phyloP scores from a whole-genome alignment of 2,329 filamentous ascomycete genomes.

The Ophiocordyceps australis region DNA sequence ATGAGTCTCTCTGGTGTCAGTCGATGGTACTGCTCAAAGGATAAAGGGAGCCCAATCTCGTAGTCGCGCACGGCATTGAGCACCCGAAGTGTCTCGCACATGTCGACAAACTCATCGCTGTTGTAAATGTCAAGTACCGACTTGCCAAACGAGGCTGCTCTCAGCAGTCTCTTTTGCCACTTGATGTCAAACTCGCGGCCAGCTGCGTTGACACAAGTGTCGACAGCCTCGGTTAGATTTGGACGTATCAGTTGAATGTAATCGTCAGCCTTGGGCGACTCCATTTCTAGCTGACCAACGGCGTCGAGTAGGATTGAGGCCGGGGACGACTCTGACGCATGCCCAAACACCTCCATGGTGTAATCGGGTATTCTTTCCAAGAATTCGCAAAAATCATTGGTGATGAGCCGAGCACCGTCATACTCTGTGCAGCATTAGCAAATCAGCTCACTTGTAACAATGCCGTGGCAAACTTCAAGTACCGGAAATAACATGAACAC shows the following conservation, averaged over 20 bases:
- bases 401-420: constrained; percentile 80
- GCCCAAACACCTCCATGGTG: constrained; percentile 74
- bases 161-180: constrained; percentile 93
- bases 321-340: constrained; percentile 74
- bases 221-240: constrained; percentile 79
- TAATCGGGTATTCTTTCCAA: constrained; percentile 82
- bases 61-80: constrained; percentile 87
- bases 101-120: constrained; percentile 96
- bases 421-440: constrained; percentile 23
- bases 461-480: constrained; percentile 76
- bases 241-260: constrained; percentile 88
- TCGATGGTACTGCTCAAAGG: constrained; percentile 84
- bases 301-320: constrained; percentile 90
- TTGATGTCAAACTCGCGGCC: constrained; percentile 79
- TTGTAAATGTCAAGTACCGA: constrained; percentile 95
- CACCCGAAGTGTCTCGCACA: constrained; percentile 85
- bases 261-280: constrained; percentile 93
- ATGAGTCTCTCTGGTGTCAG: constrained; percentile 83
- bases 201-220: constrained; percentile 82
- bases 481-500: constrained; percentile 78
- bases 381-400: constrained; percentile 92
- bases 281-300: constrained; percentile 74
- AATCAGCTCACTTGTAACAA: constrained; percentile 4
- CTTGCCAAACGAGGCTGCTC: constrained; percentile 93
- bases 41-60: constrained; percentile 74